Evolutionary conservation across 2,329 filamentous ascomycete species (phyloP), one percentile per base, ranked within the genome.

Genomic region (Periconia macrospinosa): DNA sequence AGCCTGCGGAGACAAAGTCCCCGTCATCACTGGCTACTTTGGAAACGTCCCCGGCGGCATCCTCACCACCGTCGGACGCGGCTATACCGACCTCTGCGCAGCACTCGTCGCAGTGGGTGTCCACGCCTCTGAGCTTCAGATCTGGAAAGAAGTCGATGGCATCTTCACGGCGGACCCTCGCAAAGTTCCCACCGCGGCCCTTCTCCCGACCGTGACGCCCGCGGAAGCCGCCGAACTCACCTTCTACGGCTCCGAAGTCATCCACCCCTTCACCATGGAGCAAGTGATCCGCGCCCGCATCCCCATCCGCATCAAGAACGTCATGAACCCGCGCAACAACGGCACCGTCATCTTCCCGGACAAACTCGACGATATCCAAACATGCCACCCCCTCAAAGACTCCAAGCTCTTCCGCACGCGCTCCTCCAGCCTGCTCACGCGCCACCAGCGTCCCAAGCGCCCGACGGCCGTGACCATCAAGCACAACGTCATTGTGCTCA

Each of bases 61-160:
- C 53, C 85, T 99, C 64, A 90, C 93, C 64, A 89, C 95, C 63
- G 90, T 99, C 59, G 94, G 94, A 18, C 88, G 94, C 64, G 94
- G 94, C 30, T 99, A 99, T 76, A 97, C 94, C 10, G 94, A 99
- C 75, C 83, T 99, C 45, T 97, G 94, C 72, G 93, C 94, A 13
- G 92, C 94, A 6, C 81, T 99, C 15, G 88, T 92, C 48, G 92
- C 94, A 1, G 93, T 99, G 10, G 93, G 92, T 3, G 79, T 95
- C n/a, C 81, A 85, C 64, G 94, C 94, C 1, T 80, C 88, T 50
- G 94, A 99, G 74, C 82, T 99, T 49, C 94, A 99, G 75, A 90
- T 99, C 59, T 97, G 94, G 94, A 99, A 99, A 78, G 94, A 99
- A 73, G 94, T 99, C 7, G 94, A 99, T 73, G 92, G 92, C 54